phyloP scores from a whole-genome alignment of 1,284 basidiomycete genomes.

The Prillingera fragicola region DNA sequence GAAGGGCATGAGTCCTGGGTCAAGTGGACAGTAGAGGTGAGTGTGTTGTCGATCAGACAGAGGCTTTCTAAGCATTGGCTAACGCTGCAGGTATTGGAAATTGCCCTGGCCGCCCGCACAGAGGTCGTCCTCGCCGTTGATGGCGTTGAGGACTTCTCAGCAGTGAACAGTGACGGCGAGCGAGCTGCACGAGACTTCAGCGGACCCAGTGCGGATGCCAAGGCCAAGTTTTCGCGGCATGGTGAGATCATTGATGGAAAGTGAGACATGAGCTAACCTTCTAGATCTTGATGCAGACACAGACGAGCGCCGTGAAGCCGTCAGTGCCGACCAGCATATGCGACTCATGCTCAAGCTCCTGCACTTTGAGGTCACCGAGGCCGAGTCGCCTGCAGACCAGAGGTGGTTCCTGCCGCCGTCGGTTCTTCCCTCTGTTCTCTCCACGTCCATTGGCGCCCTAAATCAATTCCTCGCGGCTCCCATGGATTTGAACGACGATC shows the following conservation, averaged over 20 bases:
- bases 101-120: conserved; percentile 62
- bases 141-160: conserved; percentile 45
- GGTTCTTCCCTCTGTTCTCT: conserved; percentile 26
- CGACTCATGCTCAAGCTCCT: conserved; percentile 64
- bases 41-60: conserved; percentile 27
- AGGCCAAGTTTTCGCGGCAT: conserved; percentile 67
- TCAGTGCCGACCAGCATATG: conserved; percentile 67
- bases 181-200: conserved; percentile 33
- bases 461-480: conserved; percentile 29
- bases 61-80: conserved; percentile 1
- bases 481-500: conserved; percentile 24
- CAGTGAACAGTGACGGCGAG: conserved; percentile 49
- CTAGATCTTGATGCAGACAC: conserved; percentile 69
- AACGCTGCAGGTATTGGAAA: conserved; percentile 57
- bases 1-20: conserved; percentile 61
- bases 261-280: neutral
- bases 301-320: conserved; percentile 67
- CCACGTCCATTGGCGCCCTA: conserved; percentile 30
- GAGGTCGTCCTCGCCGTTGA: conserved; percentile 68
- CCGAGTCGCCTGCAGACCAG: conserved; percentile 13
- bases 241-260: conserved; percentile 54
- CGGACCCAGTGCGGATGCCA: conserved; percentile 63
- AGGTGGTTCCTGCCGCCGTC: conserved; percentile 33
- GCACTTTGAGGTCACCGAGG: conserved; percentile 27
- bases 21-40: conserved; percentile 72